Conservation (phyloP, 2,329 filamentous ascomycete genomes). For the Grosmannia penicillata region DNA sequence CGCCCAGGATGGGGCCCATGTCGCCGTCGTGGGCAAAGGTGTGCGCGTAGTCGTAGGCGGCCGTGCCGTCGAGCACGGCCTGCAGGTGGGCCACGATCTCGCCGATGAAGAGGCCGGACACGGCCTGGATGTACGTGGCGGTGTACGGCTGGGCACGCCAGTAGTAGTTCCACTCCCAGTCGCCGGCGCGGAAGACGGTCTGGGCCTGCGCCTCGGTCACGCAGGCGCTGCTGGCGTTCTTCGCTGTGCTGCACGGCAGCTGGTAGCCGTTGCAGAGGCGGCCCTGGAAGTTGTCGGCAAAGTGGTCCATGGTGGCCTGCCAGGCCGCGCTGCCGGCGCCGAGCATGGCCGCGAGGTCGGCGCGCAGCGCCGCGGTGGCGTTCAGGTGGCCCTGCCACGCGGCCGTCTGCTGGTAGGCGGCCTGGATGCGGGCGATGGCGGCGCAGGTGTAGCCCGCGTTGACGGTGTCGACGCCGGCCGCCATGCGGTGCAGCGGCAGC, state of each 20-base stretch:
- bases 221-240: neutral
- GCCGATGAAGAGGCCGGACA: conserved; percentile 3
- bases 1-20: conserved; percentile 2
- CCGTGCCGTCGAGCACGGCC: neutral
- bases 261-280: conserved; percentile 3
- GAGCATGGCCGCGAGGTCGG: neutral
- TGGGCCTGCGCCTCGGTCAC: conserved; percentile 2
- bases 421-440: neutral
- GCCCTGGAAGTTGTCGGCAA: conserved; percentile 5
- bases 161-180: conserved; percentile 6
- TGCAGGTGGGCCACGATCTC: conserved; percentile 1
- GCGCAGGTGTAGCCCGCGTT: conserved; percentile 3
- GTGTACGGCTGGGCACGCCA: neutral
- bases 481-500: conserved; percentile 1
- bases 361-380: neutral
- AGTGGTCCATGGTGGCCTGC: conserved; percentile 5
- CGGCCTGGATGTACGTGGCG: neutral
- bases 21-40: conserved; percentile 3
- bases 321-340: neutral
- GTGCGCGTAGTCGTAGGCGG: neutral
- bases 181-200: conserved; percentile 3
- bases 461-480: conserved; percentile 1
- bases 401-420: neutral
- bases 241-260: conserved; percentile 3
- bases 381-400: conserved; percentile 1